Conservation (phyloP, 2,329 filamentous ascomycete species). For the Claviceps pazoutovae region DNA sequence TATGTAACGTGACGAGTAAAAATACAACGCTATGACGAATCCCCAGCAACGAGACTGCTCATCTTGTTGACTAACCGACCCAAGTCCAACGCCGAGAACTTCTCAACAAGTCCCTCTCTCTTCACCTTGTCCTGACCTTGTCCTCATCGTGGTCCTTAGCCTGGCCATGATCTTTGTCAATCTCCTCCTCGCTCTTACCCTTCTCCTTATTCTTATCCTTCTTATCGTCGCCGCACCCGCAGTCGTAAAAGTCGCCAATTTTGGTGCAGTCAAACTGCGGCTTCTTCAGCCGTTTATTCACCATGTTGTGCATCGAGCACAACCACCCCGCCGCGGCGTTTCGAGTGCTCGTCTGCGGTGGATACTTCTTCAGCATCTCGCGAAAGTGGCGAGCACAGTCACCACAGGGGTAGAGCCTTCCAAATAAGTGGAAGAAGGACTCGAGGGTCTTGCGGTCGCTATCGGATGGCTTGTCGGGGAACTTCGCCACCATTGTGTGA, state of each 20-base stretch:
- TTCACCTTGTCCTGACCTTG: slow-evolving; percentile 6
- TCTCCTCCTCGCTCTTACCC: slow-evolving; percentile 9
- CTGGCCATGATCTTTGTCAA: too few relatives aligned
- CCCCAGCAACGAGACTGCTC: background rate
- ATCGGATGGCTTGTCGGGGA: slow-evolving; percentile 48
- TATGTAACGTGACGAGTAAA: background rate
- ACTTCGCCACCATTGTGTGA: slow-evolving; percentile 57
- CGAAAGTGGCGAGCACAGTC: slow-evolving; percentile 58
- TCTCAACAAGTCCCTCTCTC: background rate
- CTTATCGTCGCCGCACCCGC: slow-evolving; percentile 52
- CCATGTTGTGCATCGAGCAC: slow-evolving; percentile 53
- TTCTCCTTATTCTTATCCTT: slow-evolving; percentile 23
- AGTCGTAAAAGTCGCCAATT: slow-evolving; percentile 59
- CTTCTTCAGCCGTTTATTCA: slow-evolving; percentile 51
- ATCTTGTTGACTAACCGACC: background rate
- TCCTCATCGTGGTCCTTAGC: background rate
- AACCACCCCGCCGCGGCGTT: slow-evolving; percentile 54
- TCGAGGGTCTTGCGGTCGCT: slow-evolving; percentile 50
- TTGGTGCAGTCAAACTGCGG: slow-evolving; percentile 49
- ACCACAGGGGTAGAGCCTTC: slow-evolving; percentile 55
- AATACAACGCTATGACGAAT: background rate
- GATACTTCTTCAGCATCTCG: slow-evolving; percentile 44
- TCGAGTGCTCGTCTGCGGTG: slow-evolving; percentile 49
- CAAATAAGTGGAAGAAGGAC: slow-evolving; percentile 52
- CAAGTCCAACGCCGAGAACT: too few relatives aligned